Base-by-base conservation (phyloP, 108 stramenopile species). In the Nitzschia sp. region DNA sequence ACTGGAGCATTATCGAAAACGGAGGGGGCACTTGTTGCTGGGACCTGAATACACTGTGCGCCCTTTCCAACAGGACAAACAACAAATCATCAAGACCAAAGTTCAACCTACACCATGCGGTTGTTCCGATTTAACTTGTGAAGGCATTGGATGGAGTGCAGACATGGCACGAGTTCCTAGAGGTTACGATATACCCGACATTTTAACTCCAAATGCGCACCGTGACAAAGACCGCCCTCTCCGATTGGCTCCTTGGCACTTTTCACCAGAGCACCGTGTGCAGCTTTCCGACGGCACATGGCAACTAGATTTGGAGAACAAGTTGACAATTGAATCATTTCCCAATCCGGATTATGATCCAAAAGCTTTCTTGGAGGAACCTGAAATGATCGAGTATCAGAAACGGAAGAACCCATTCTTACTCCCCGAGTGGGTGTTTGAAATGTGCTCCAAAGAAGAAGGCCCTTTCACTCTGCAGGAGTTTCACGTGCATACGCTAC, bases 221-320 rank as follows among this genome's bases (percentile, higher is more conserved):
- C 57, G 57, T 10, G 61, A 62, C 12, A 62, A 62, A 42, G 61
- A 44, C 11, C 61, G 61, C 3, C 61, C 61, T 1, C 10, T 62
- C 15, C 52, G 52, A 37, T 39, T 72, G 15, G 71, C 71, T n/a
- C 65, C 72, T 14, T 73, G 65, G 72, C 72, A 73, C 42, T 73
- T 73, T 52, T 43, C 63, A 40, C 65, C 64, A 3, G 40, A 60
- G 8, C 25, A 66, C 51, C 56, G 72, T 0, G 29, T 66, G 2
- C 55, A 57, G 22, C 55, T 60, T 38, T 57, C 64, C n/a, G 65
- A 73, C 0, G 72, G 72, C 9, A 58, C 57, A 11, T 73, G 72
- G 64, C 63, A 50, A 54, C 24, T 72, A 12, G 21, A 40, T 6
- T n/a, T 63, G n/a, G 52, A 54, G 25, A 22, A 15, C n/a, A 24